Conservation (phyloP, 2,329 filamentous ascomycete genomes). For the Xylaria sp. region DNA sequence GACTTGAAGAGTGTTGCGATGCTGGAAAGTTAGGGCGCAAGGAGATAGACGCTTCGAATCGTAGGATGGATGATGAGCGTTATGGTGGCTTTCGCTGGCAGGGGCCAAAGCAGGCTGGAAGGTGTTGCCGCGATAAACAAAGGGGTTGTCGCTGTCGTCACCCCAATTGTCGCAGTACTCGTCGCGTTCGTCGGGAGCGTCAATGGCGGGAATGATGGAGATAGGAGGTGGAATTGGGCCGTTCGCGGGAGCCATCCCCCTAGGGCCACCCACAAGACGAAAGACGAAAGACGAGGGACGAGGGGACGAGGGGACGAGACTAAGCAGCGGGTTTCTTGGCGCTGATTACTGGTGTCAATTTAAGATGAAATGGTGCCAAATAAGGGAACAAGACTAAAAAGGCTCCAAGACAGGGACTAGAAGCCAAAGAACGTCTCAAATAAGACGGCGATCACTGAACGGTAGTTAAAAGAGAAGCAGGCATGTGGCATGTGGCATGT, state of each 20-base stretch:
- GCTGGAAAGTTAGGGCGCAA: conserved; percentile 38
- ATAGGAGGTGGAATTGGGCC: conserved; percentile 34
- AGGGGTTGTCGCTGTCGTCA: conserved; percentile 7
- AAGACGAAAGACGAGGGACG: too few relatives aligned
- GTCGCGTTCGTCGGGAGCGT: conserved; percentile 35
- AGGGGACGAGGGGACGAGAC: conserved; percentile 10
- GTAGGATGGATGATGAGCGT: conserved; percentile 35
- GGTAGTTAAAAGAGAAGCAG: too few relatives aligned
- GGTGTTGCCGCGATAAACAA: conserved; percentile 22
- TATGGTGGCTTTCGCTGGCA: conserved; percentile 21
- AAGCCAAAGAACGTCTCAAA: conserved; percentile 14
- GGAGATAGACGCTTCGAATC: conserved; percentile 43
- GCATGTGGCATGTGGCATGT: too few relatives aligned
- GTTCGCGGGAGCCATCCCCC: conserved; percentile 25
- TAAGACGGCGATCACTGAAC: conserved; percentile 14
- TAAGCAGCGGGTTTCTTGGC: conserved; percentile 31
- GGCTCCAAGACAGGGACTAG: conserved; percentile 16
- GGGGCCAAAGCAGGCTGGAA: conserved; percentile 18
- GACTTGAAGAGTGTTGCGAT: conserved; percentile 25
- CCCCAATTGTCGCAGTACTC: conserved; percentile 8
- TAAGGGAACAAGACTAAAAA: conserved; percentile 4
- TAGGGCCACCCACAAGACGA: background rate
- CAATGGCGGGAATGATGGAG: conserved; percentile 40
- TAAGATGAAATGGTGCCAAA: conserved; percentile 17
- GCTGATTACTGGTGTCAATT: conserved; percentile 36